These are phyloP conservation scores for Globisporangium parvum DNA, from an alignment of 352 stramenopile genomes.

Conservation along the genomic window DNA sequence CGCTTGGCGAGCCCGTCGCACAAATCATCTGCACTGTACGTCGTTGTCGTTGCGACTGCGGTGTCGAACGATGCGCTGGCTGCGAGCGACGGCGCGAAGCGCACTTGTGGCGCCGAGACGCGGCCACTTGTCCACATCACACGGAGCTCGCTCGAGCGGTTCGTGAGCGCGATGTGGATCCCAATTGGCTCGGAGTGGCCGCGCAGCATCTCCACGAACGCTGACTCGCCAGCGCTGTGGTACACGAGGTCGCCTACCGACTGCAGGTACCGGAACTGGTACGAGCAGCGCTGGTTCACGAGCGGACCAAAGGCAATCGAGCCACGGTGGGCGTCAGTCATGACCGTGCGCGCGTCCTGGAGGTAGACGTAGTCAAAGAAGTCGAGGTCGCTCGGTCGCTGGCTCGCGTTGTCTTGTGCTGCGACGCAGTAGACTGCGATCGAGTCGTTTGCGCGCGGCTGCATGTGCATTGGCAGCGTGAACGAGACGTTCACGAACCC, in stretches of 20 bases:
- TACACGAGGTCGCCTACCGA: conserved; percentile 37
- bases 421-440: conserved; percentile 33
- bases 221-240: conserved; percentile 17
- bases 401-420: conserved; percentile 13
- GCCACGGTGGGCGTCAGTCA: not conserved
- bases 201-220: conserved; percentile 27
- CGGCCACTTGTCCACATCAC: conserved; percentile 50
- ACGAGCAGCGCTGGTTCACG: conserved; percentile 44
- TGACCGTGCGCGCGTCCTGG: conserved; percentile 5
- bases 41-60: too few species aligned
- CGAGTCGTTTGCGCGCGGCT: conserved; percentile 14
- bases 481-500: conserved; percentile 14
- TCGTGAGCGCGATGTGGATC: conserved; percentile 11
- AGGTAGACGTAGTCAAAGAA: conserved; percentile 25
- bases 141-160: conserved; percentile 26
- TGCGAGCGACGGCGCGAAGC: conserved; percentile 24
- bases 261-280: conserved; percentile 31
- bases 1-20: conserved; percentile 15
- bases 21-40: conserved; percentile 31
- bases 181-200: conserved; percentile 33
- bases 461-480: conserved; percentile 4
- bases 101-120: conserved; percentile 25
- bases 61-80: conserved; percentile 15
- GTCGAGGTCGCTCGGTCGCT: not conserved
- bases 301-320: conserved; percentile 33